A percentile compares a stretch with the other conserved stretches of the same genome.
Evolutionary conservation across 495 filamentous ascomycete genomes (phyloP).

Genomic region (Ramalina peruviana): DNA sequence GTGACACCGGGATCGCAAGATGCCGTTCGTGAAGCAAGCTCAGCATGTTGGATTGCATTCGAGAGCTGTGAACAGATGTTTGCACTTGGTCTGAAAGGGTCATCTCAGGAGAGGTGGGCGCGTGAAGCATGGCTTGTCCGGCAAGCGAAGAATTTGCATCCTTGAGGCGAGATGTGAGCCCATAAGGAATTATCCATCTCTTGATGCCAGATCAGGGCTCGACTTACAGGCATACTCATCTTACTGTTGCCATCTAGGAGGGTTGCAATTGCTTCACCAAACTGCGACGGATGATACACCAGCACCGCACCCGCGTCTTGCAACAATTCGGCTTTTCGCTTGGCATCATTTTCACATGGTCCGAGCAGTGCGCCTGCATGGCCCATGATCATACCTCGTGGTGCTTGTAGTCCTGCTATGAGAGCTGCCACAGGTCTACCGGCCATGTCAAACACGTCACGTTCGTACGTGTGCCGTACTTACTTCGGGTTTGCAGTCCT

Average conservation of each 20-base stretch:
- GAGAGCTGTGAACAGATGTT: too few relatives aligned
- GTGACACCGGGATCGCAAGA: too few relatives aligned
- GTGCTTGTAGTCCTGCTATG: slow-evolving; percentile 55
- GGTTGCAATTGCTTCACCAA: slow-evolving; percentile 56
- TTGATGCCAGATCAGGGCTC: too few relatives aligned
- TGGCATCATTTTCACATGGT: slow-evolving; percentile 49
- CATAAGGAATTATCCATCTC: too few relatives aligned
- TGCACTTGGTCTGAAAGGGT: too few relatives aligned
- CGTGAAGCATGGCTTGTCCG: too few relatives aligned
- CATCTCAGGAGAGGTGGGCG: too few relatives aligned
- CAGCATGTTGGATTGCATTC: too few relatives aligned
- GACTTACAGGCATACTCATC: too few relatives aligned
- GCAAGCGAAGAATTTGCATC: too few relatives aligned
- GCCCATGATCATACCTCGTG: slow-evolving; percentile 64
- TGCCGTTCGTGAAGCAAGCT: too few relatives aligned
- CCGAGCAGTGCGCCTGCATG: slow-evolving; percentile 72
- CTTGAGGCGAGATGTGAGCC: too few relatives aligned
- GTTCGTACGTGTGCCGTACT: slow-evolving; percentile 13
- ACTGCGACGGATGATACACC: slow-evolving; percentile 69
- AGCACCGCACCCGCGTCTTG: slow-evolving; percentile 57
- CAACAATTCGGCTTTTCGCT: slow-evolving; percentile 54
- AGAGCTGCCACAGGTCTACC: slow-evolving; percentile 66
- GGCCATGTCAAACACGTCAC: slow-evolving; percentile 1
- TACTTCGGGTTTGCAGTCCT: slow-evolving; percentile 53
- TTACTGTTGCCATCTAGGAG: slow-evolving; percentile 31